Percentiles rank a stretch among this genome's conserved stretches.
phyloP scores from a whole-genome alignment of 1,284 basidiomycete genomes.

The Veloboletus limbatus region DNA sequence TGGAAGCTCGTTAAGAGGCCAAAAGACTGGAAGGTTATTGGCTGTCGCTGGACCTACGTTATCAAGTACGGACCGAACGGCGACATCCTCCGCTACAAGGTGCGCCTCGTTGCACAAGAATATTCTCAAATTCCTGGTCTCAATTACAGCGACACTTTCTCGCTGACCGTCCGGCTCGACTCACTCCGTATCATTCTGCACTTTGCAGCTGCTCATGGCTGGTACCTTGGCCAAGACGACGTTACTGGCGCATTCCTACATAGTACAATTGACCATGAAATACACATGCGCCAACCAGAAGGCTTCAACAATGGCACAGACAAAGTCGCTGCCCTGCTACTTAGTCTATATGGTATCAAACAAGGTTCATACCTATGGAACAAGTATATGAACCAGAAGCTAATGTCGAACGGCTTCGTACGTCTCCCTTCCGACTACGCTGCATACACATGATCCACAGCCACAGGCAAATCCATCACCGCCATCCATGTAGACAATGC shows the following conservation, averaged over 20 bases:
- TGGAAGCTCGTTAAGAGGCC: slow-evolving; percentile 28
- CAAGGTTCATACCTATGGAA: slow-evolving; percentile 13
- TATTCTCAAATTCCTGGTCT: slow-evolving; percentile 38
- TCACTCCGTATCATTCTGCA: slow-evolving; percentile 32
- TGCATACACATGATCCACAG: too few relatives aligned
- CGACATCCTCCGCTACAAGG: slow-evolving; percentile 35
- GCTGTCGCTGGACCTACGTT: slow-evolving; percentile 36
- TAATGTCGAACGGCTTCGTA: background rate
- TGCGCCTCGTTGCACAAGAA: slow-evolving; percentile 40
- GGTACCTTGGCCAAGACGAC: slow-evolving; percentile 33
- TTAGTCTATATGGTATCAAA: slow-evolving; percentile 10
- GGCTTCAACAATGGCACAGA: slow-evolving; percentile 6
- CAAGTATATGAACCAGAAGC: slow-evolving; percentile 1
- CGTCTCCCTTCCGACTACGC: too few relatives aligned
- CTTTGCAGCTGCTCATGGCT: slow-evolving; percentile 24
- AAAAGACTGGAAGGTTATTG: slow-evolving; percentile 24
- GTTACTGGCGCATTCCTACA: slow-evolving; percentile 36
- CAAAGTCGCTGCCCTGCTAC: background rate
- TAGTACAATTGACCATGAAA: slow-evolving; percentile 11
- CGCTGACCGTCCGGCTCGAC: slow-evolving; percentile 32
- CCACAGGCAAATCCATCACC: too few relatives aligned
- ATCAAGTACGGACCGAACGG: slow-evolving; percentile 37
- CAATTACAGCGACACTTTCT: slow-evolving; percentile 40
- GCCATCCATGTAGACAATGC: too few relatives aligned
- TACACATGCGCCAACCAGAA: slow-evolving; percentile 10